phyloP scores from a whole-genome alignment of 768 basidiomycete genomes.

The Pisolithus sp. region DNA sequence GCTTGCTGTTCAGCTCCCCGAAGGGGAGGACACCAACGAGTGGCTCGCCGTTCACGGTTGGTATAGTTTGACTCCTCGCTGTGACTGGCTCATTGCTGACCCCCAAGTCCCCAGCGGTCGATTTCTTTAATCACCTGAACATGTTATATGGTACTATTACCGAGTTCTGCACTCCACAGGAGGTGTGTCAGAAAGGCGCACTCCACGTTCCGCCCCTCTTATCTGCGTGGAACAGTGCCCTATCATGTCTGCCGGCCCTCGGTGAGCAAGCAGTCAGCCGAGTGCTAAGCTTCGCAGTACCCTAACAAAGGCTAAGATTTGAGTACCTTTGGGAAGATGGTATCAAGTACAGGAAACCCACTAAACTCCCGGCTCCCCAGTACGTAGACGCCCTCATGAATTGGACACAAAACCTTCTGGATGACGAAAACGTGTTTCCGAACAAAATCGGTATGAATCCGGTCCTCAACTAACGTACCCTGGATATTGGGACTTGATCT shows the following conservation, averaged over 20 bases:
- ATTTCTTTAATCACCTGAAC: slow-evolving; percentile 99
- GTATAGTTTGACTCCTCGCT: slow-evolving; percentile 15
- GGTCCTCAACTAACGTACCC: background rate
- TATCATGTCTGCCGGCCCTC: slow-evolving; percentile 94
- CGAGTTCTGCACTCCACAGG: slow-evolving; percentile 93
- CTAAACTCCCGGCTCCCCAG: slow-evolving; percentile 91
- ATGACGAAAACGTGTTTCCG: slow-evolving; percentile 90
- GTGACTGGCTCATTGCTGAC: slow-evolving; percentile 1
- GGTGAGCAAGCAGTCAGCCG: slow-evolving; percentile 41
- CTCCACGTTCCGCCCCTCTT: slow-evolving; percentile 5
- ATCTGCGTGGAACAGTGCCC: slow-evolving; percentile 54
- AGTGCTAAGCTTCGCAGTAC: background rate
- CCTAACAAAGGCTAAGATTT: slow-evolving; percentile 47
- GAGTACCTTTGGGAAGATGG: slow-evolving; percentile 96
- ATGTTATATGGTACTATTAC: slow-evolving; percentile 99
- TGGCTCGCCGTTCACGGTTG: slow-evolving; percentile 99
- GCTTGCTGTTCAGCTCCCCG: slow-evolving; percentile 87
- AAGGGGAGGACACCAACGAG: slow-evolving; percentile 95
- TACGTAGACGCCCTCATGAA: slow-evolving; percentile 99
- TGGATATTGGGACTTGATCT: slow-evolving; percentile 3
- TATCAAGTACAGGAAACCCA: slow-evolving; percentile 76
- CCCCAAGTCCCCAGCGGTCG: slow-evolving; percentile 63
- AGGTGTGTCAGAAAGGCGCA: slow-evolving; percentile 44
- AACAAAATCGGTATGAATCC: slow-evolving; percentile 76
- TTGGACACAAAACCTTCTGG: slow-evolving; percentile 90